phyloP scores from a whole-genome alignment of 2,329 filamentous ascomycete genomes.

The Aspergillus calidoustus region DNA sequence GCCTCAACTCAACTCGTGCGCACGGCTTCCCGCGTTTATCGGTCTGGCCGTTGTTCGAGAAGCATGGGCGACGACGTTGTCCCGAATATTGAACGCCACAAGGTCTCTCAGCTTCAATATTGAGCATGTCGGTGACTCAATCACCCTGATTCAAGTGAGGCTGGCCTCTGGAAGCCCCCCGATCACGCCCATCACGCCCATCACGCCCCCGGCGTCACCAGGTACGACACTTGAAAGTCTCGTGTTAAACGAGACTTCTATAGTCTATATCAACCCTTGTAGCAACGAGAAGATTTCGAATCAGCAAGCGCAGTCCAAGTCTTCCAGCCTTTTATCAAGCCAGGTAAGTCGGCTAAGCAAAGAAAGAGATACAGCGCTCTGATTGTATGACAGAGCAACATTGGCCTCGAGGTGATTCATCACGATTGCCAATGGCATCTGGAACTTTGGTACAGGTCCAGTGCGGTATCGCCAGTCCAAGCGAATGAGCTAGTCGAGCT shows the following conservation, averaged over 20 bases:
- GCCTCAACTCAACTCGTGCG: neutral
- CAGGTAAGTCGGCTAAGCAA: constrained; percentile 1
- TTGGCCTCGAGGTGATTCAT: constrained; percentile 1
- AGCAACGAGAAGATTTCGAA: neutral
- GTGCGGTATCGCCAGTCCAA: neutral
- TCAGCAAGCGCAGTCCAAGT: neutral
- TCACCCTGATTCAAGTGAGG: neutral
- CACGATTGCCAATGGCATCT: neutral
- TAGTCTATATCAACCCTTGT: neutral
- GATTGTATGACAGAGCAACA: neutral
- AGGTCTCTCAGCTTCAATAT: neutral
- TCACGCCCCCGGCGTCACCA: neutral
- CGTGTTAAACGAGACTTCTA: neutral
- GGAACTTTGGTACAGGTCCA: neutral
- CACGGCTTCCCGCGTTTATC: neutral
- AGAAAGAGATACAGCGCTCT: neutral
- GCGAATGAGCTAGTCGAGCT: neutral
- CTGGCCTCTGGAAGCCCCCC: neutral
- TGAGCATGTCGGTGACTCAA: neutral
- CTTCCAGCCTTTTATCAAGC: neutral
- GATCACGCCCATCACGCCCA: neutral
- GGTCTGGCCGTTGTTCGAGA: neutral
- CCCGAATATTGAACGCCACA: neutral
- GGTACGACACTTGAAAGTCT: neutral
- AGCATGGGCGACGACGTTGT: neutral